Evolutionary conservation across 2,329 filamentous ascomycete species (phyloP).

Genomic region (Diaporthe sp.): DNA sequence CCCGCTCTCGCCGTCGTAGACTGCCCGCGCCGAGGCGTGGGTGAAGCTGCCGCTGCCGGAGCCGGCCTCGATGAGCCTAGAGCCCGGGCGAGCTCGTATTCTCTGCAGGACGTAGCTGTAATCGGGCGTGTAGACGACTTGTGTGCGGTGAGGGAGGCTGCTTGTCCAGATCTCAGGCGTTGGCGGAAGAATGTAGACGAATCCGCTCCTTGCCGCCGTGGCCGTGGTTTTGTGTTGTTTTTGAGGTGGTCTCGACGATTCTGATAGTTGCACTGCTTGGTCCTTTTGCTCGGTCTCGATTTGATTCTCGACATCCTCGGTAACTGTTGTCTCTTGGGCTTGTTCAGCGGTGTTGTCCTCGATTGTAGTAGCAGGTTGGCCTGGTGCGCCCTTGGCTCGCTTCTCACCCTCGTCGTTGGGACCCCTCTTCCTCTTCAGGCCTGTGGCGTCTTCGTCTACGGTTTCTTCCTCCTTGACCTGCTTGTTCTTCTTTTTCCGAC

Average conservation of each 20-base stretch:
- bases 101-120: slow-evolving; percentile 88
- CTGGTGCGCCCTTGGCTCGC: slow-evolving; percentile 37
- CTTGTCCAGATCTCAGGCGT: slow-evolving; percentile 88
- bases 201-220: slow-evolving; percentile 72
- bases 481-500: slow-evolving; percentile 66
- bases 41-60: slow-evolving; percentile 88
- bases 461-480: slow-evolving; percentile 44
- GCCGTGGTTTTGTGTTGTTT: slow-evolving; percentile 32
- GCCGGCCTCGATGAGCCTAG: slow-evolving; percentile 82
- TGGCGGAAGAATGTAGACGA: slow-evolving; percentile 83
- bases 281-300: slow-evolving; percentile 52
- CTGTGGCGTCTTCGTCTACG: slow-evolving; percentile 50
- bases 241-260: slow-evolving; percentile 8
- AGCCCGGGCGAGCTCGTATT: slow-evolving; percentile 80
- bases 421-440: slow-evolving; percentile 45
- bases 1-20: slow-evolving; percentile 72
- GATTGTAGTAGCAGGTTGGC: slow-evolving; percentile 39
- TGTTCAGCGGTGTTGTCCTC: slow-evolving; percentile 42
- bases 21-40: slow-evolving; percentile 80
- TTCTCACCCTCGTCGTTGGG: slow-evolving; percentile 52
- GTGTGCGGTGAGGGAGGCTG: slow-evolving; percentile 84
- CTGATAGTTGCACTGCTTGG: slow-evolving; percentile 49
- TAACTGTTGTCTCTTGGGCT: slow-evolving; percentile 27
- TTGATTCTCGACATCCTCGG: slow-evolving; percentile 33
- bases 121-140: slow-evolving; percentile 89